Base-by-base conservation (phyloP, 2,329 filamentous ascomycete species). In the Hysterium pulicare region DNA sequence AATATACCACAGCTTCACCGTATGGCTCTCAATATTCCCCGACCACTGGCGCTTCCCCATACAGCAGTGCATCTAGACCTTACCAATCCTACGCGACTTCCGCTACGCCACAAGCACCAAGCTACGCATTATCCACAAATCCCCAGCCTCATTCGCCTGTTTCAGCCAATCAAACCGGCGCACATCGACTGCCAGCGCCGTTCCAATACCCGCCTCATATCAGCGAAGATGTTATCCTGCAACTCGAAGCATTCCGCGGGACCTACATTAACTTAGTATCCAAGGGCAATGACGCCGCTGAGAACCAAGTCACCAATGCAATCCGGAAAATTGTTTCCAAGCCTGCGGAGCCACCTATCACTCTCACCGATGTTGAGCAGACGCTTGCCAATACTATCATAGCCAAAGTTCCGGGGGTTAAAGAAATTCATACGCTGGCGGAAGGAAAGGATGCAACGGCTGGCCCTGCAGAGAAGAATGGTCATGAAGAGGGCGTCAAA, bases 211-310 rank as follows among this genome's bases (percentile, higher is more conserved):
- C 60, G 4, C 34, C 48, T 5, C 53, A 53, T 6, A 59, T 56
- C 7, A 51, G 58, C 24, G 54, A 55, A 2, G 56, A 58, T 7
- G 42, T 64, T 4, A 62, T 63, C 15, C 48, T 50, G 31, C 61
- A 64, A 36, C 50, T 67, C 2, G 63, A 66, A 41, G 59, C 61
- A 11, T 67, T 64, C 43, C 52, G 63, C 15, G 45, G 47, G 3
- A 54, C 58, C 10, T 67, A 62, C 45, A 49, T 64, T 6, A 34
- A 40, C 2, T 31, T 36, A 26, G 33, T 35, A 13, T 22, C 39
- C 13, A 22, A 38, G 5, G 21, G 10, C 47, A 58, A 28, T 47
- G 32, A 7, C 42, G 55, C 15, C 45, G 58, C 60, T 40, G 55
- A 54, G 20, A 46, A 38, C 9, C 63, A 61, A 30, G 53, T 64